Evolutionary conservation across 345 rosid genomes (phyloP), one percentile per base, ranked within the genome.

Genomic region (Murraya koenigii): DNA sequence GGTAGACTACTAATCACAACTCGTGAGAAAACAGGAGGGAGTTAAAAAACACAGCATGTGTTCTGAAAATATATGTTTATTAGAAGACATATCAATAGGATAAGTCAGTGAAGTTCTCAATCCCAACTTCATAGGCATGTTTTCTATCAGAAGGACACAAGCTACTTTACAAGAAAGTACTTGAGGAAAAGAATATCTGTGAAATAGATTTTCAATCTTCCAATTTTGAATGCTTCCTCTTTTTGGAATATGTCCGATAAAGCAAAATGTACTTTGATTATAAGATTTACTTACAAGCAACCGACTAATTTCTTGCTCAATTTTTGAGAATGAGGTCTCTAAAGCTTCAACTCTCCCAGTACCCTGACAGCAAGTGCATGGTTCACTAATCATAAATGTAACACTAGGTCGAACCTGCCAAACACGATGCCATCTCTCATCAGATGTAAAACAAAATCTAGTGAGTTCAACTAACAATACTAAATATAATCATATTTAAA

Each of bases 271-370:
- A 52, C 23, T 22, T 52, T 55, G 68, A 76, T 65, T 52, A 71
- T 28, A 25, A 63, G 62, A 71, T n/a, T 36, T 55, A 83, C 99
- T 91, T 82, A 95, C 99, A 32, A 93, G 92, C 84, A 83, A 77
- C 60, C 98, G 93, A 72, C 94, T 89, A 62, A 95, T 92, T 80
- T 91, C 97, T 89, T 93, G 99, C 81, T 95, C 99, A 62, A 95
- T 93, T 86, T 93, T 96, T 58, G 97, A 93, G 79, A 90, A 92
- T 58, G 99, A 88, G 71, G 99, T 96, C 88, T 92, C 98, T 14
- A 96, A 71, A 77, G 99, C 97, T 92, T 91, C 99, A 58, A 96
- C 98, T 80, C 99, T 92, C 66, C 98, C 99, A 77, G 99, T 91
- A 73, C 90, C 98, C 81, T 90, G 95, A 84, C 99, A 96, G 84